Percentiles rank a stretch among this genome's conserved stretches.
Evolutionary conservation across 192 early-diverging fungal genomes (phyloP).

Genomic region (Piromyces sp.): DNA sequence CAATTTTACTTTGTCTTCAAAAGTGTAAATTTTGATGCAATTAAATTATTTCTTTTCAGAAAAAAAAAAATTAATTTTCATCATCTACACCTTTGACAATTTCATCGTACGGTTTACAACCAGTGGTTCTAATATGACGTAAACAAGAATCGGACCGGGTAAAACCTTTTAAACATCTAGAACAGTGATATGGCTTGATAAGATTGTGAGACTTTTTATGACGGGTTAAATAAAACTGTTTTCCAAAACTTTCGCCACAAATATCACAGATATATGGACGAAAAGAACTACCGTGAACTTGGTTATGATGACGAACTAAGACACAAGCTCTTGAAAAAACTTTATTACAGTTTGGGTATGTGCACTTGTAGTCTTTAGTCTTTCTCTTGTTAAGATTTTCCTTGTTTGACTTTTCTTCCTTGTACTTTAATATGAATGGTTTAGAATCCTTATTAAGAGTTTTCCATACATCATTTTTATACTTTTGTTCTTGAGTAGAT

Average conservation of each 20-base stretch:
- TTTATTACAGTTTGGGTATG: background rate
- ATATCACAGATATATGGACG: background rate
- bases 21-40: too few relatives aligned
- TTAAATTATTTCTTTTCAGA: too few relatives aligned
- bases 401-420: background rate
- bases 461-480: background rate
- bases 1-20: too few relatives aligned
- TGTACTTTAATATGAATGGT: background rate
- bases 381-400: background rate
- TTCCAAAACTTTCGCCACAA: background rate
- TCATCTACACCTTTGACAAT: background rate
- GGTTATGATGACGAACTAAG: background rate
- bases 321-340: background rate
- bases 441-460: background rate
- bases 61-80: background rate
- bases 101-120: background rate
- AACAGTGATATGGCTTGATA: background rate
- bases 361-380: background rate
- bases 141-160: background rate
- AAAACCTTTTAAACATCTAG: background rate
- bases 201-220: background rate
- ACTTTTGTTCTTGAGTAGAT: background rate
- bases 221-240: background rate
- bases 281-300: background rate
- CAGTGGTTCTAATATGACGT: background rate